Evolutionary conservation across 148 eudicot genomes (phyloP), one percentile per base, ranked within the genome.

Genomic region (Chenopodium quinoa): DNA sequence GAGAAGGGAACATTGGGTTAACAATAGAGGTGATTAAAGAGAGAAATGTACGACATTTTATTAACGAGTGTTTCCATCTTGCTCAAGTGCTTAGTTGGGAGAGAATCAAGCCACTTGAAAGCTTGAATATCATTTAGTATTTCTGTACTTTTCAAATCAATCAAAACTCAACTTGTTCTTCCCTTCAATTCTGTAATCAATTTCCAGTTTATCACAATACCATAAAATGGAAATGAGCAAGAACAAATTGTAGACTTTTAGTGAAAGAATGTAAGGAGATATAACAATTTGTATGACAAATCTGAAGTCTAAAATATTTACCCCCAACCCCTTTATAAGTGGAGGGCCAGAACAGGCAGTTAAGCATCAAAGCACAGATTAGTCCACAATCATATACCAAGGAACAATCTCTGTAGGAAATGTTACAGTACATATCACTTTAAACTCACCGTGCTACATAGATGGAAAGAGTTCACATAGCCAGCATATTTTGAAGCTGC

Each of bases 401-500:
- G 62, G 20, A 70, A 32, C 34, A 6, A 62, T 27, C 11, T 69
- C 32, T 11, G 23, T 9, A 40, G 22, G 32, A 46, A 8, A 37
- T 52, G 23, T n/a, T 13, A 70, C 66, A 78, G 46, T 66, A 58
- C 70, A 34, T 12, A 23, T 40, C 75, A 60, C 71, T 48, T 20
- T 20, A 10, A 78, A 79, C 93, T 91, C 78, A 94, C 98, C 88
- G 98, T 89, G 90, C 98, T 95, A 87, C 94, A 95, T 69, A 95
- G 83, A 78, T 95, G 97, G 83, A 93, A 94, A 23, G 98, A 85
- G 78, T 89, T 90, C 65, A 95, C 93, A 82, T 95, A 95, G 12
- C 98, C 98, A 83, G 93, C 95, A 84, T 91, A 95, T 77, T 95
- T 95, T 71, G 98, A 95, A 85, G 96, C 98, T 94, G 92, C 90